Conservation (phyloP, 108 stramenopile species). For the Mediolabrus comicus region DNA sequence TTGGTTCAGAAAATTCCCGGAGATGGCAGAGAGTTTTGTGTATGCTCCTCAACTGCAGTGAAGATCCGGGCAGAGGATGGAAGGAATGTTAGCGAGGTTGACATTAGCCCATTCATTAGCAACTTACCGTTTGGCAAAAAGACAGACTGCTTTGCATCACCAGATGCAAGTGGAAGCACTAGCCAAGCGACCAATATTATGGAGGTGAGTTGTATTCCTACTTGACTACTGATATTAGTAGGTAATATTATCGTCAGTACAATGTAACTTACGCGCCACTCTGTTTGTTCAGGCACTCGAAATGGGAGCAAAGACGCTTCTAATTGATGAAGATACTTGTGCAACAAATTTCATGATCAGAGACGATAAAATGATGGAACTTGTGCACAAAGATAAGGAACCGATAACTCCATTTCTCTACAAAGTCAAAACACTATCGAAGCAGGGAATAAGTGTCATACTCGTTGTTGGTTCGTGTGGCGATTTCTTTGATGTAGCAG, state of each 20-base stretch:
- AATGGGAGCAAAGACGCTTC: conserved; percentile 81
- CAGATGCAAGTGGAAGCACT: conserved; percentile 92
- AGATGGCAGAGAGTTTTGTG: conserved; percentile 94
- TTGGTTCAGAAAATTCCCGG: conserved; percentile 88
- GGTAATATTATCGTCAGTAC: no score
- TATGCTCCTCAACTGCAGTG: conserved; percentile 66
- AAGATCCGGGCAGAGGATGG: conserved; percentile 97
- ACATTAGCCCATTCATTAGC: conserved; percentile 94
- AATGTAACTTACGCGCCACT: no score
- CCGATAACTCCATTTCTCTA: conserved; percentile 95
- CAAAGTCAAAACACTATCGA: conserved; percentile 78
- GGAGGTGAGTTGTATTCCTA: conserved; percentile 66
- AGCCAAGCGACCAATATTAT: conserved; percentile 94
- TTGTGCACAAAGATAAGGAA: conserved; percentile 91
- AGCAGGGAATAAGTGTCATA: conserved; percentile 80
- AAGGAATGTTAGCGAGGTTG: conserved; percentile 72
- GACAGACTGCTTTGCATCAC: conserved; percentile 77
- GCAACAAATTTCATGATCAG: conserved; percentile 94
- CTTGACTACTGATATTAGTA: background rate
- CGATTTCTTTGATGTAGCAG: conserved; percentile 94
- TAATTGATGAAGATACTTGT: conserved; percentile 97
- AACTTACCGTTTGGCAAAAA: conserved; percentile 90
- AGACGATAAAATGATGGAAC: conserved; percentile 92
- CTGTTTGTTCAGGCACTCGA: conserved; percentile 68
- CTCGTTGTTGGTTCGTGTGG: conserved; percentile 93